Conservation (phyloP, 2,329 filamentous ascomycete genomes). For the Phoma sp. region DNA sequence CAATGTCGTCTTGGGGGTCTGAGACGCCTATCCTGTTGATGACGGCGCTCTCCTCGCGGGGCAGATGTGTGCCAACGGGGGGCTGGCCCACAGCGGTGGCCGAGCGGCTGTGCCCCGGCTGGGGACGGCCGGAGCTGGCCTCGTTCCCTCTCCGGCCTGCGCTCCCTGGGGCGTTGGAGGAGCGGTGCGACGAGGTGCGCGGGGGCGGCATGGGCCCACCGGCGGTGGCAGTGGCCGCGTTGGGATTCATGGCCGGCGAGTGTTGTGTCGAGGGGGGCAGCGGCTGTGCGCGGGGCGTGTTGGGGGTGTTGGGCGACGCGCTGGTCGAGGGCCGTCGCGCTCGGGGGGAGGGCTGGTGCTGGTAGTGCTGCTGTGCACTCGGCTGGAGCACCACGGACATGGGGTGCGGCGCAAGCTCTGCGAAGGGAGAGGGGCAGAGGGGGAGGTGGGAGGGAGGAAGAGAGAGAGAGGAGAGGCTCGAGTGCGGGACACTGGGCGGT, state of each 20-base stretch:
- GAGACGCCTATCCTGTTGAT: slow-evolving; percentile 79
- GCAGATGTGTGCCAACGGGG: slow-evolving; percentile 60
- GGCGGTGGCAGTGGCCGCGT: slow-evolving; percentile 58
- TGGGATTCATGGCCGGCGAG: slow-evolving; percentile 48
- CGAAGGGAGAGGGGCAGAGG: not conserved
- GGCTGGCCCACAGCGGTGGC: slow-evolving; percentile 60
- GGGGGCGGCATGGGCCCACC: slow-evolving; percentile 74
- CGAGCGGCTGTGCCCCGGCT: slow-evolving; percentile 53
- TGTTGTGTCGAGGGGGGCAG: slow-evolving; percentile 42
- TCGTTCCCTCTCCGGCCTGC: slow-evolving; percentile 54
- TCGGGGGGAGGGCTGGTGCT: slow-evolving; percentile 23
- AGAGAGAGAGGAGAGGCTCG: too few relatives aligned
- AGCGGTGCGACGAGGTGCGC: slow-evolving; percentile 77
- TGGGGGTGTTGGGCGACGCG: slow-evolving; percentile 49
- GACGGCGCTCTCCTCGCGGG: slow-evolving; percentile 79
- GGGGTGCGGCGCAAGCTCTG: slow-evolving; percentile 11
- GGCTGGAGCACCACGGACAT: slow-evolving; percentile 48
- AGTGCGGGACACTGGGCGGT: slow-evolving; percentile 2
- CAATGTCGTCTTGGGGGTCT: slow-evolving; percentile 75
- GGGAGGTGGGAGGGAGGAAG: too few relatives aligned
- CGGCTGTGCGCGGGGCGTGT: slow-evolving; percentile 48
- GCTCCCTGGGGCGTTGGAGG: slow-evolving; percentile 45
- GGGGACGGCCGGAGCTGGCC: slow-evolving; percentile 35
- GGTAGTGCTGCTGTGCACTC: slow-evolving; percentile 43
- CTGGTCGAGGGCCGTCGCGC: slow-evolving; percentile 43